Evolutionary conservation across 805 yeast species (phyloP).

Genomic region (Komagataella populi): DNA sequence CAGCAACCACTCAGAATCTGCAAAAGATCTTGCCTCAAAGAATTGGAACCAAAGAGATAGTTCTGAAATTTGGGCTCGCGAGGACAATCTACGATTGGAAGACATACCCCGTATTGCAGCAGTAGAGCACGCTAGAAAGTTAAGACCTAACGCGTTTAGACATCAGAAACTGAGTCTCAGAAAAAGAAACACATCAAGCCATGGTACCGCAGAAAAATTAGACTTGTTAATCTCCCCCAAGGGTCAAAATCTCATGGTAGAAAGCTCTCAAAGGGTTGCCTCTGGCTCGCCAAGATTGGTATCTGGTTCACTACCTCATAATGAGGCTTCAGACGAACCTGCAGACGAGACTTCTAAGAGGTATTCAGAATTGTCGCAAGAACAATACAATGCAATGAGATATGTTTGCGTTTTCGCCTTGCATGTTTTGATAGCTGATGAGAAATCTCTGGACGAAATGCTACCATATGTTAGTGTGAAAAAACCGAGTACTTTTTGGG

Average conservation of each 20-base stretch:
- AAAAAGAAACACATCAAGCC: background rate
- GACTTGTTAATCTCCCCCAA: slow-evolving; percentile 21
- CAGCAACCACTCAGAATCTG: background rate
- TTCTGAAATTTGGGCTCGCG: slow-evolving; percentile 59
- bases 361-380: slow-evolving; percentile 48
- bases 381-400: slow-evolving; percentile 44
- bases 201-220: slow-evolving; percentile 9
- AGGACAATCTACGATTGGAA: slow-evolving; percentile 80
- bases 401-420: slow-evolving; percentile 46
- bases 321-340: background rate
- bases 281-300: background rate
- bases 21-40: slow-evolving; percentile 5
- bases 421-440: slow-evolving; percentile 16
- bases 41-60: slow-evolving; percentile 31
- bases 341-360: slow-evolving; percentile 25
- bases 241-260: slow-evolving; percentile 12
- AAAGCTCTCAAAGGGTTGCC: background rate
- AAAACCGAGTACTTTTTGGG: slow-evolving; percentile 37
- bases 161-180: slow-evolving; percentile 36
- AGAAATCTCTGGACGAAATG: slow-evolving; percentile 24
- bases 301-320: slow-evolving; percentile 1
- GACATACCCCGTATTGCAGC: slow-evolving; percentile 97
- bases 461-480: slow-evolving; percentile 26
- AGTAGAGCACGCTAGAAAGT: slow-evolving; percentile 89
- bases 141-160: slow-evolving; percentile 83